Evolutionary conservation across 73 alveolate species (phyloP).

Genomic region (Symbiodinium pilosum): DNA sequence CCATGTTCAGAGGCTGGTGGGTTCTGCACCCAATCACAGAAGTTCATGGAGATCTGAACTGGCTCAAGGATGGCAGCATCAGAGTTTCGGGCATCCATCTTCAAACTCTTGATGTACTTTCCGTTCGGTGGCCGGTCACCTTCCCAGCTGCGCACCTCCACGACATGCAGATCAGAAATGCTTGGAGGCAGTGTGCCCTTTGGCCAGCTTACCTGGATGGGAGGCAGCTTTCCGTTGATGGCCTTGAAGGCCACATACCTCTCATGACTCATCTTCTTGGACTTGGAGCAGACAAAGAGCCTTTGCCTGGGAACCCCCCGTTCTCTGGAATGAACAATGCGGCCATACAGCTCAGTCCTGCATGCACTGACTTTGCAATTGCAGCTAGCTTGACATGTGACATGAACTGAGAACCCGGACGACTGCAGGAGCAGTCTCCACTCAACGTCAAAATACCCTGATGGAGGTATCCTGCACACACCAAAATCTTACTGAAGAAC

Average conservation of each 20-base stretch:
- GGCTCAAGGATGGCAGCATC: constrained; percentile 33
- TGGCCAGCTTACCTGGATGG: constrained; percentile 20
- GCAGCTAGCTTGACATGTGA: too few relatives aligned
- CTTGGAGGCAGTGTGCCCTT: neutral
- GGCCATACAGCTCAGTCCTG: constrained; percentile 60
- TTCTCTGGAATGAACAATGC: constrained; percentile 8
- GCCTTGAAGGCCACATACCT: constrained; percentile 21
- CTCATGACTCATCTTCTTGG: neutral
- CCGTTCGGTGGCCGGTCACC: constrained; percentile 15
- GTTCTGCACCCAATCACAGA: constrained; percentile 19
- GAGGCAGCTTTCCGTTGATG: constrained; percentile 55
- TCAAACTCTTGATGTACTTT: neutral
- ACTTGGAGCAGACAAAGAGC: constrained; percentile 39
- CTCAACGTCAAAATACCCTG: too few relatives aligned
- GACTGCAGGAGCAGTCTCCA: too few relatives aligned
- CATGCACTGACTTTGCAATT: too few relatives aligned
- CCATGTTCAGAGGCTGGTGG: neutral
- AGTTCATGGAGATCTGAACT: constrained; percentile 3
- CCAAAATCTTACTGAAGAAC: too few relatives aligned
- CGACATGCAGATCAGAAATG: constrained; percentile 16
- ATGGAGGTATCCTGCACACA: too few relatives aligned
- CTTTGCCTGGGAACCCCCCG: constrained; percentile 21
- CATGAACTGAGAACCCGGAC: too few relatives aligned
- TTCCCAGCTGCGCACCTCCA: constrained; percentile 21
- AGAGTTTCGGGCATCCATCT: constrained; percentile 22